Evolutionary conservation across 2,329 filamentous ascomycete species (phyloP), one percentile per base, ranked within the genome.

Genomic region (Xylaria sp.): DNA sequence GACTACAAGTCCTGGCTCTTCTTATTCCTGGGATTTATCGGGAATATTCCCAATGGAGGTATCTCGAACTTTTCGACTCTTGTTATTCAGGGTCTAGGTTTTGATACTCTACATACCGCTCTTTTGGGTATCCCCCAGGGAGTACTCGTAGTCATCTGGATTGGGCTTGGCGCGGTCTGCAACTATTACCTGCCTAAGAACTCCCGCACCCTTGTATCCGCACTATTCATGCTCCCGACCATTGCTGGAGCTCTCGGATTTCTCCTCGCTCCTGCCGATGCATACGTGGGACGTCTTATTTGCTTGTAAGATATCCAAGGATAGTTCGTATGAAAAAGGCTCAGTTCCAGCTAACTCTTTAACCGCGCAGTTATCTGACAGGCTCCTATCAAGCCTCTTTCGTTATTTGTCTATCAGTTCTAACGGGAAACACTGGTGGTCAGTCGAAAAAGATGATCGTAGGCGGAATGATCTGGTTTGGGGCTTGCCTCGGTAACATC

Each of bases 371-470:
- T 25, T 62, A 62, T 54, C 48, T 62, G 18, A 62, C 60, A 0
- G 60, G 60, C 50, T 62, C 60, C 18, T 62, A 62, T 37, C 60
- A 62, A 35, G 60, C 60, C 9, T 62, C 60, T 29, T 62, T 54
- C n/a, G 60, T 62, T 2, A 54, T 62, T 23, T 54, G 18, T 23
- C 50, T 62, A 4, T 62, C 60, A 21, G 25, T 62, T 3, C 18
- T 62, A 5, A 54, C 51, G 12, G 37, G 23, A 18, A 62, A 62
- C n/a, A 54, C 37, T 2, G 60, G 23, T 23, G 60, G 60, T 2
- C 60, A 62, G 16, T 62, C 60, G 8, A 62, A 62, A 29, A 62
- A 62, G 60, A 62, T 62, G 60, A 62, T 62, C 18, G 50, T 54
- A 13, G 25, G 25, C 3, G 60, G 60, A 44, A 62, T 62, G 60